Percentiles rank a stretch among this genome's conserved stretches.
These are phyloP conservation scores for Colletotrichum chlorophyti DNA, from an alignment of 2,329 filamentous ascomycete species.

Conservation along the genomic window DNA sequence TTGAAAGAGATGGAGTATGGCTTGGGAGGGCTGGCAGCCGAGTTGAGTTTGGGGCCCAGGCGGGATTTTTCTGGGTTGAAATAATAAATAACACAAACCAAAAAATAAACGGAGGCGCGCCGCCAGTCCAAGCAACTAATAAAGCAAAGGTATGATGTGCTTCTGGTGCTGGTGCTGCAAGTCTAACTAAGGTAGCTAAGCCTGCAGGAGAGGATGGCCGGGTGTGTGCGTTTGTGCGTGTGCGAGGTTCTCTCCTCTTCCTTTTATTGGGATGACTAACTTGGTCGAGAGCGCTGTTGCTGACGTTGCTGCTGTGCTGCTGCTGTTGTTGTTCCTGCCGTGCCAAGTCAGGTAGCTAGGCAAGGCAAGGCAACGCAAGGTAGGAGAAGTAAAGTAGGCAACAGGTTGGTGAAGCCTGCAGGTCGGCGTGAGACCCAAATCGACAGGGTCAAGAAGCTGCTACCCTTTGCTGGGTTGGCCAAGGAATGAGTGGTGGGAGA, in stretches of 20 bases:
- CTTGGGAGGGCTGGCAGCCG: too few species aligned
- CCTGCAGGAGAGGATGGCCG: constrained; percentile 15
- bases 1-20: too few species aligned
- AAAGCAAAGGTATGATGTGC: neutral
- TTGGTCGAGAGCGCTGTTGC: constrained; percentile 8
- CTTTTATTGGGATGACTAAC: constrained; percentile 13
- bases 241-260: neutral
- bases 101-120: too few species aligned
- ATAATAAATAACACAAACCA: too few species aligned
- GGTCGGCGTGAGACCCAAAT: constrained; percentile 1
- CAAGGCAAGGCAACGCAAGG: too few species aligned
- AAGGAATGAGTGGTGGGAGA: neutral
- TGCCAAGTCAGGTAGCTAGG: constrained; percentile 1
- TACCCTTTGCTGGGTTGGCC: too few species aligned
- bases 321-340: constrained; percentile 6
- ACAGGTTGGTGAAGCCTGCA: too few species aligned
- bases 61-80: neutral
- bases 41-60: neutral
- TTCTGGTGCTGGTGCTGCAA: neutral
- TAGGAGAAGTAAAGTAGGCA: too few species aligned
- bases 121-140: constrained; percentile 13
- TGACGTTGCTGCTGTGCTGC: neutral
- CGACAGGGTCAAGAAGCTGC: neutral
- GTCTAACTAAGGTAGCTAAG: too few species aligned
- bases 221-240: constrained; percentile 1